Conservation (phyloP, 1,284 basidiomycete species). For the Takashimella tepidaria region DNA sequence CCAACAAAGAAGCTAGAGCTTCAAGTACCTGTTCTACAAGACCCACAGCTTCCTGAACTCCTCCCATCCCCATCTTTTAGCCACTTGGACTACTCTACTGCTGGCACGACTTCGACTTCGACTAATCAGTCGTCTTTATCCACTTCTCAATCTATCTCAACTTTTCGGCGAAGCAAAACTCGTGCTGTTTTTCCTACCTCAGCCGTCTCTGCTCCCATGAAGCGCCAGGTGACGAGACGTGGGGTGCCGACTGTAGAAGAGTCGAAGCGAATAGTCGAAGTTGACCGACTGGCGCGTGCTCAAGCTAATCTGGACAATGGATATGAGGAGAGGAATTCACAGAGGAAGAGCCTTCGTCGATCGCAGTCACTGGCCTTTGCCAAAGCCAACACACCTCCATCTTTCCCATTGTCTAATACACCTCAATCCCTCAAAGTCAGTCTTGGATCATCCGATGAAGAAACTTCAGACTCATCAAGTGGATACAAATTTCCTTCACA, state of each 20-base stretch:
- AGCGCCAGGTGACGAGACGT: background rate
- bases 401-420: too few relatives aligned
- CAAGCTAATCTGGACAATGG: too few relatives aligned
- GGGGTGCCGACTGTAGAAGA: background rate
- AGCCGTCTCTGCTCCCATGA: background rate
- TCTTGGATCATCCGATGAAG: background rate
- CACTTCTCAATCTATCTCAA: background rate
- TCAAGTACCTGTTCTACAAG: background rate
- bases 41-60: constrained; percentile 13
- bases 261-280: background rate
- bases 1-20: background rate
- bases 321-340: too few relatives aligned
- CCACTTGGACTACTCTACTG: constrained; percentile 23
- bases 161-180: background rate
- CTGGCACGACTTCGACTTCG: constrained; percentile 9
- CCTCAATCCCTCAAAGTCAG: background rate
- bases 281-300: background rate
- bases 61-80: constrained; percentile 23
- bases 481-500: too few relatives aligned
- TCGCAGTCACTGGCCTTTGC: too few relatives aligned
- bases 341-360: too few relatives aligned
- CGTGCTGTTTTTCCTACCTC: background rate
- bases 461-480: too few relatives aligned
- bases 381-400: too few relatives aligned
- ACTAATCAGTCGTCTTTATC: constrained; percentile 7